Percentiles rank a stretch among this genome's conserved stretches.
These are phyloP conservation scores for Populus tremula DNA, from an alignment of 345 rosid species.

Conservation along the genomic window DNA sequence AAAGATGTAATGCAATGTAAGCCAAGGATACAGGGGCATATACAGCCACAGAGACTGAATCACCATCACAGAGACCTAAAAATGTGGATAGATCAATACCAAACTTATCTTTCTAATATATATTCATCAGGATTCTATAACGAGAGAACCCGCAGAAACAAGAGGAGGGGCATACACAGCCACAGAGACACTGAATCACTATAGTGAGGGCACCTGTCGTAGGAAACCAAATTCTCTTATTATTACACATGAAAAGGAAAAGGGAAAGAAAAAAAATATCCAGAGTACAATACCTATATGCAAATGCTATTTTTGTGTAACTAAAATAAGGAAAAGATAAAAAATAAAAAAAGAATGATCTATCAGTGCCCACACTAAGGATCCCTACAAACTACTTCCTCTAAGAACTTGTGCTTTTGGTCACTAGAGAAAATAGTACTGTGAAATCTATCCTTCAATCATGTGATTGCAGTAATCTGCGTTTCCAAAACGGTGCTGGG, in stretches of 20 bases:
- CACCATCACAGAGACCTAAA: too few relatives aligned
- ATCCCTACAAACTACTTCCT: slow-evolving; percentile 29
- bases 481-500: slow-evolving; percentile 8
- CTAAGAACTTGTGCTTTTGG: slow-evolving; percentile 8
- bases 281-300: slow-evolving; percentile 25
- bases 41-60: too few relatives aligned
- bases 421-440: slow-evolving; percentile 11
- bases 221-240: slow-evolving; percentile 12
- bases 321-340: slow-evolving; percentile 3
- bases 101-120: not conserved
- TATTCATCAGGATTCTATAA: not conserved
- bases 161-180: not conserved
- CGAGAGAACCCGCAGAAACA: not conserved
- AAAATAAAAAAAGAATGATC: slow-evolving; percentile 43
- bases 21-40: not conserved
- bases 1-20: not conserved
- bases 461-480: slow-evolving; percentile 16
- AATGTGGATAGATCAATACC: not conserved
- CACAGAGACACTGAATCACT: not conserved
- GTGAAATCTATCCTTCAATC: slow-evolving; percentile 4
- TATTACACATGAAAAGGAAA: slow-evolving; percentile 19
- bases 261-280: slow-evolving; percentile 9
- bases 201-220: not conserved
- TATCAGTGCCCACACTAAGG: slow-evolving; percentile 25
- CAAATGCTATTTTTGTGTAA: slow-evolving; percentile 22